phyloP scores from a whole-genome alignment of 192 early-diverging fungal genomes.

The Coemansia sp. region DNA sequence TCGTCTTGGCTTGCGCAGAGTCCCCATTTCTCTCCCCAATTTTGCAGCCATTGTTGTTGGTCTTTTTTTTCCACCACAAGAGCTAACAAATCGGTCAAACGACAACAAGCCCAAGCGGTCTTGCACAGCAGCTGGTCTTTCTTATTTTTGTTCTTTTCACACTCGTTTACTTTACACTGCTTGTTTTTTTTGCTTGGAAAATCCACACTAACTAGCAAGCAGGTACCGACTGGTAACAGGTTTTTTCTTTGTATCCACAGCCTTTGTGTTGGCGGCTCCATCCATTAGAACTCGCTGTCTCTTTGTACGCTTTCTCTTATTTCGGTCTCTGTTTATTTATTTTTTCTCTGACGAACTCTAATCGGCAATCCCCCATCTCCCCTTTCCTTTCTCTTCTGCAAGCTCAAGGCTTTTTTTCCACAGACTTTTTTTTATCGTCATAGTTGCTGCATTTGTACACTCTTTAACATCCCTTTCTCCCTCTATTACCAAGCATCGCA shows the following conservation, averaged over 20 bases:
- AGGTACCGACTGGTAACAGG: conserved; percentile 1
- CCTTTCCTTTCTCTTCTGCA: not conserved
- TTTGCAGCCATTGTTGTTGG: conserved; percentile 2
- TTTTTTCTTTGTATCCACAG: conserved; percentile 4
- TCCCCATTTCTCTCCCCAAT: not conserved
- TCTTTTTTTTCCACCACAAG: not conserved
- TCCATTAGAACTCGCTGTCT: not conserved
- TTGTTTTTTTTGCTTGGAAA: not conserved
- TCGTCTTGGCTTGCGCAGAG: not conserved
- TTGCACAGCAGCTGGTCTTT: conserved; percentile 6
- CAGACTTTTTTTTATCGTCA: not conserved
- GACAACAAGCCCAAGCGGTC: conserved; percentile 1
- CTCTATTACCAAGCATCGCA: conserved; percentile 5
- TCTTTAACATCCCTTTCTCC: conserved; percentile 1
- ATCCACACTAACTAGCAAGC: not conserved
- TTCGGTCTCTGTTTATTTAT: not conserved
- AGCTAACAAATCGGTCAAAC: not conserved
- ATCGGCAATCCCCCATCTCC: not conserved
- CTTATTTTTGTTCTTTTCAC: conserved; percentile 9
- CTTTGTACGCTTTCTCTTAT: not conserved
- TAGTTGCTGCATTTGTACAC: not conserved
- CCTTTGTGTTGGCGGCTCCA: not conserved
- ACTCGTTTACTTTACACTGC: not conserved
- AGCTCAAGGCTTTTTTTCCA: not conserved
- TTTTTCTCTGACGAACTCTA: not conserved